Conservation (phyloP, 345 rosid genomes). For the Salix purpurea region DNA sequence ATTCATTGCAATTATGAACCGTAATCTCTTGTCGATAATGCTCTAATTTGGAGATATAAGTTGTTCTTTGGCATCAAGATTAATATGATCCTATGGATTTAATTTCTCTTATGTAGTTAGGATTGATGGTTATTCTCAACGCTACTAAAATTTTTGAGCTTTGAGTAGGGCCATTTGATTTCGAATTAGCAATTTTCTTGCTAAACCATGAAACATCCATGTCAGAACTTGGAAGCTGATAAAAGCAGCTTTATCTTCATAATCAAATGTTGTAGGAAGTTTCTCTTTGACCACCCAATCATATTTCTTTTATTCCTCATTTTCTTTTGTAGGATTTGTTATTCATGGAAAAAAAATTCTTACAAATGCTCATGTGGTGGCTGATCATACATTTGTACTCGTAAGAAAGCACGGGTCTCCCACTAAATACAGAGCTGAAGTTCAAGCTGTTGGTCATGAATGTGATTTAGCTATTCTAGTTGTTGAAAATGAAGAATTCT, state of each 20-base stretch:
- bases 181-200: neutral
- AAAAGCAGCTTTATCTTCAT: neutral
- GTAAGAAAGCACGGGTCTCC: conserved; percentile 86
- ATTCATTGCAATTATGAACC: neutral
- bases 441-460: conserved; percentile 75
- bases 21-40: neutral
- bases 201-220: neutral
- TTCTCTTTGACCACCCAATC: neutral
- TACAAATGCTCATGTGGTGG: conserved; percentile 87
- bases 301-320: neutral
- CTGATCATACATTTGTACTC: conserved; percentile 75
- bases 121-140: neutral
- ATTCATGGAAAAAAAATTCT: conserved; percentile 66
- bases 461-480: conserved; percentile 76
- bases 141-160: neutral
- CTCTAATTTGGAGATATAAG: neutral
- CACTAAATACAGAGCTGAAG: conserved; percentile 58
- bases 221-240: neutral
- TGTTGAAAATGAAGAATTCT: conserved; percentile 64
- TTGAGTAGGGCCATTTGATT: neutral
- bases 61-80: neutral
- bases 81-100: neutral
- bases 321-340: conserved; percentile 40
- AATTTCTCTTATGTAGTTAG: neutral
- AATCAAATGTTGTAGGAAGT: neutral